phyloP scores from a whole-genome alignment of 73 alveolate species.

The Stentor roeselii region DNA sequence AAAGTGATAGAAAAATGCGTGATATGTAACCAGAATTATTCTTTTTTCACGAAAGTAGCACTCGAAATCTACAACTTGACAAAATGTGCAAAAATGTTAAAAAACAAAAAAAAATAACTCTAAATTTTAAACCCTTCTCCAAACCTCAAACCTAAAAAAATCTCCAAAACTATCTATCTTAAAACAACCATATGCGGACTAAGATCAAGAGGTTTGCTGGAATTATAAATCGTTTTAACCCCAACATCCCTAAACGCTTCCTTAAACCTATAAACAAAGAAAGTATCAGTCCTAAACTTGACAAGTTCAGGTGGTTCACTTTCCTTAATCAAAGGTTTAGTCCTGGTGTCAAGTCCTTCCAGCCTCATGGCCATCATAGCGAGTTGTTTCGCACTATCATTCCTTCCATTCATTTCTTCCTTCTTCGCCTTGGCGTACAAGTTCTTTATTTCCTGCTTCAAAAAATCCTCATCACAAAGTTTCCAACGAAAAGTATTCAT shows the following conservation, averaged over 20 bases:
- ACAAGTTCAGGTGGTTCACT: neutral
- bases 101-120: no score
- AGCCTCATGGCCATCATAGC: slow-evolving; percentile 67
- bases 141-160: no score
- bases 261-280: neutral
- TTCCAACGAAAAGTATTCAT: slow-evolving; percentile 56
- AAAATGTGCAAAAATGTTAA: no score
- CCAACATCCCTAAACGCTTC: neutral
- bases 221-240: neutral
- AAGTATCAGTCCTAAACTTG: neutral
- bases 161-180: no score
- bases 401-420: slow-evolving; percentile 73
- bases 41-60: no score
- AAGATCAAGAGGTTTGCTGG: neutral
- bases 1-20: no score
- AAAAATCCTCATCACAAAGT: slow-evolving; percentile 45
- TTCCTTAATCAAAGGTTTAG: slow-evolving; percentile 22
- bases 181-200: no score
- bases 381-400: slow-evolving; percentile 60
- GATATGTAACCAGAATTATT: no score
- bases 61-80: no score
- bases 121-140: no score
- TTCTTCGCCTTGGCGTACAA: slow-evolving; percentile 62
- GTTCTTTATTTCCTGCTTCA: slow-evolving; percentile 51
- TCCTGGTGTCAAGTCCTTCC: slow-evolving; percentile 58